A percentile compares a stretch with the other conserved stretches of the same genome.
These are phyloP conservation scores for Aspergillus piperis DNA, from an alignment of 2,329 filamentous ascomycete species.

Conservation along the genomic window DNA sequence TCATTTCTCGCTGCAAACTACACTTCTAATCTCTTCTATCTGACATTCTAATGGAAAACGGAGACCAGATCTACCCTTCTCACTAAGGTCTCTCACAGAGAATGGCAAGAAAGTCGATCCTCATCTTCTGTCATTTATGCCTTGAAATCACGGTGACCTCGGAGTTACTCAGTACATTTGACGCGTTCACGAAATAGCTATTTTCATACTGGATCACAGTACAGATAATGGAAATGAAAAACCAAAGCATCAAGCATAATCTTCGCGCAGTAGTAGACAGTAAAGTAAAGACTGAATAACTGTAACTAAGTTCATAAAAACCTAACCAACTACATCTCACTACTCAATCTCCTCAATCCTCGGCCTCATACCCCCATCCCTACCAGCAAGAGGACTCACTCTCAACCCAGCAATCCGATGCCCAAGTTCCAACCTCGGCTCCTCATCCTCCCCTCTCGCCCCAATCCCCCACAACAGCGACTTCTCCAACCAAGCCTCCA, in stretches of 20 bases:
- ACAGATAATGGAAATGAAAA: neutral
- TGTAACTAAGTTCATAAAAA: neutral
- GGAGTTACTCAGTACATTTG: neutral
- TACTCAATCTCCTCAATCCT: conserved; percentile 49
- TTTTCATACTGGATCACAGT: neutral
- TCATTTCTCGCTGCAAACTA: neutral
- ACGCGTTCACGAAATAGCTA: neutral
- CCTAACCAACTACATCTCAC: neutral
- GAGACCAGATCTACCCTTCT: neutral
- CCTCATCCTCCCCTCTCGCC: conserved; percentile 21
- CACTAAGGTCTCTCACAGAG: neutral
- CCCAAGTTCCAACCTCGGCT: conserved; percentile 36
- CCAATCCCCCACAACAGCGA: conserved; percentile 43
- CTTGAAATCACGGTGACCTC: neutral
- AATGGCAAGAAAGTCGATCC: neutral
- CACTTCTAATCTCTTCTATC: neutral
- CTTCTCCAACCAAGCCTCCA: conserved; percentile 48
- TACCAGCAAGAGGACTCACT: conserved; percentile 36
- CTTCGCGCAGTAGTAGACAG: neutral
- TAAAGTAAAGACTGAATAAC: neutral
- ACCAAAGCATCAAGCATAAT: neutral
- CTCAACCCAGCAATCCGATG: conserved; percentile 42
- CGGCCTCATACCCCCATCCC: conserved; percentile 24
- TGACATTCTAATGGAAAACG: neutral
- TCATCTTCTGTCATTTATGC: neutral